These are phyloP conservation scores for Elongisporangium anandrum DNA, from an alignment of 352 stramenopile genomes.

Conservation along the genomic window DNA sequence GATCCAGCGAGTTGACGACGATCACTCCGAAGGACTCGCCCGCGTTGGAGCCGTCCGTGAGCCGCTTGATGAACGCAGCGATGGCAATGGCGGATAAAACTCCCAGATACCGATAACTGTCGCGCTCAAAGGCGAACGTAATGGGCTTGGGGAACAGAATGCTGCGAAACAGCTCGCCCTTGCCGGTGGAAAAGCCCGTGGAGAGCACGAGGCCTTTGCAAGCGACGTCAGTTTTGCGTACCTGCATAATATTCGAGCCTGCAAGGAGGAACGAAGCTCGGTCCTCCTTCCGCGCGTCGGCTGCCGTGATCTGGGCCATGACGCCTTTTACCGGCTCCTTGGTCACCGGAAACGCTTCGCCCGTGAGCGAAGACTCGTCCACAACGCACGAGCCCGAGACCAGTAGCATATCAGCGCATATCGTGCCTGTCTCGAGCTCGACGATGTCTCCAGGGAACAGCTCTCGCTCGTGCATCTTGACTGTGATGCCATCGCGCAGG, in stretches of 20 bases:
- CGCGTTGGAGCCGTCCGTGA: conserved; percentile 11
- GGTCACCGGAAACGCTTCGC: conserved; percentile 32
- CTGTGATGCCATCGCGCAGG: conserved; percentile 10
- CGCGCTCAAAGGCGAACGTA: conserved; percentile 30
- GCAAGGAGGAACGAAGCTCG: conserved; percentile 26
- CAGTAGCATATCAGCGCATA: conserved; percentile 46
- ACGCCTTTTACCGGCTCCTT: conserved; percentile 18
- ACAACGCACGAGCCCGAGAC: conserved; percentile 36
- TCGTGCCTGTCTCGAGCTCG: conserved; percentile 16
- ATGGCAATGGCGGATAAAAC: conserved; percentile 24
- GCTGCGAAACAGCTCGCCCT: conserved; percentile 39
- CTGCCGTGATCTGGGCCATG: conserved; percentile 20
- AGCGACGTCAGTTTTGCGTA: conserved; percentile 10
- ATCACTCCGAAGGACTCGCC: conserved; percentile 15
- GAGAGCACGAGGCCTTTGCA: conserved; percentile 32
- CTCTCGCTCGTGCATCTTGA: conserved; percentile 24
- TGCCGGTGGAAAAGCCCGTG: conserved; percentile 40
- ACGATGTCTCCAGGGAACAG: conserved; percentile 57
- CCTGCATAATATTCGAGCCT: conserved; percentile 24
- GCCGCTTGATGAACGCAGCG: conserved; percentile 27
- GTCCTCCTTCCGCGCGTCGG: conserved; percentile 14
- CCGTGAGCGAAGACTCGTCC: conserved; percentile 48
- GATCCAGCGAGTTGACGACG: conserved; percentile 31
- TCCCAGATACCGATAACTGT: conserved; percentile 42
- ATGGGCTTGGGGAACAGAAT: conserved; percentile 34